Base-by-base conservation (phyloP, 1,139 yeast genomes). In the Yamadazyma dushanensis region DNA sequence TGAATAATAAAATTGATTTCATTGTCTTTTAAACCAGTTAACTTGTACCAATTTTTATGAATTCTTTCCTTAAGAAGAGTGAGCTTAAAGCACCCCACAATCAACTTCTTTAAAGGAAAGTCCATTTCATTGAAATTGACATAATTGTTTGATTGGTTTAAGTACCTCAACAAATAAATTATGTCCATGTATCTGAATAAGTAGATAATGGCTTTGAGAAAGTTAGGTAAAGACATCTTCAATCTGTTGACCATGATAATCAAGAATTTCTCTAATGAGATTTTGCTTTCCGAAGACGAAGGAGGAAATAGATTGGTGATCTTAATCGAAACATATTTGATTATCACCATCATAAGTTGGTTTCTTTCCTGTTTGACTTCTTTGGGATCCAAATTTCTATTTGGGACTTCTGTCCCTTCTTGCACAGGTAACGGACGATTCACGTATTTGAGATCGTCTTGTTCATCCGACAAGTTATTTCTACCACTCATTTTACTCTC, bases 131-230 rank as follows among this genome's bases (percentile, higher is more conserved):
- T 64, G 43, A 63, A 66, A 43, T 63, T 63, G 21, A 67, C 69
- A 45, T 61, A 66, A 45, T 71, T 71, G 45, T 71, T 71, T 26
- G 73, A 65, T 47, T 71, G 77, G 45, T 71, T 71, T 43, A 71
- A 63, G 45, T 71, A 71, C 34, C 77, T 53, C 45, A 71, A 61
- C 39, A 71, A 59, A 48, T 70, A 71, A 34, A 71, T 66, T 26
- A 70, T 67, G 46, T 71, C 76, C 75, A 71, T 71, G 46, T 71
- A 71, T 38, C 77, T 60, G 53, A 70, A 70, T 31, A 71, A 54
- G 46, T 70, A 70, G 27, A 71, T 66, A 24, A 64, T 57, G 4
- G 73, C 69, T 43, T 66, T 69, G 58, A 70, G 58, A 44, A 71
- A 71, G 40, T 57, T 52, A 3, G 65, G 56, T 23, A 70, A 47